Evolutionary conservation across 768 basidiomycete genomes (phyloP), one percentile per base, ranked within the genome.

Genomic region (Polyporus arcularius): DNA sequence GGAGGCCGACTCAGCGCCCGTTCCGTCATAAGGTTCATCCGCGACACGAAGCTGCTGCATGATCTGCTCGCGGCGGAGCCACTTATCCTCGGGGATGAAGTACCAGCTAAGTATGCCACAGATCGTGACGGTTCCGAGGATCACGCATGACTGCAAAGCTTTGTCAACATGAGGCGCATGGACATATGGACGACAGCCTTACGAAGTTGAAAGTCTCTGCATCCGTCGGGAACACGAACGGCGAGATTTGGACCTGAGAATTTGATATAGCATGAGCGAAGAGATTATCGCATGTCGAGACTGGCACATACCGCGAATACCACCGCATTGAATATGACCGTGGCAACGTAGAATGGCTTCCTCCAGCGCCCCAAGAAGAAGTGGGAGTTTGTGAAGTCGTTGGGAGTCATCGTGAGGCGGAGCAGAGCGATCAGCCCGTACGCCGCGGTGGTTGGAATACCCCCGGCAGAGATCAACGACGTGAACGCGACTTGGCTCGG

Each of bases 401-500:
- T 72, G 11, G 88, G 92, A 1, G 94, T 96, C 80, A 87, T 79
- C n/a, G 84, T 84, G 18, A 95, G 74, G 32, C 91, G 84, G 35
- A 95, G 79, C 2, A 90, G 69, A 9, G 89, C 85, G 60, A 96
- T 94, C 46, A 96, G 78, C 0, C 86, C 91, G 69, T 96, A 96
- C 2, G 92, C 90, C 0, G 93, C 92, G 59, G 94, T 93, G 2
- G 90, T 94, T 1, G 94, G 94, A 3, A 93, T 81, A 4, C 80
- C 92, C 26, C 91, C 90, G 7, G 93, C 95, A 11, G 92, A 94
- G 43, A 95, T 83, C 61, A 96, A 80, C 14, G 93, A 95, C 3
- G 89, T 94, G 78, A 96, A 97, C 3, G 95, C 94, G 40, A 96
- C 95, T 67, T 90, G 86, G 68, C 90, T 92, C 0, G 94, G 92